Evolutionary conservation across 2,329 filamentous ascomycete species (phyloP), one percentile per base, ranked within the genome.

Genomic region (Fusarium sublunatum): DNA sequence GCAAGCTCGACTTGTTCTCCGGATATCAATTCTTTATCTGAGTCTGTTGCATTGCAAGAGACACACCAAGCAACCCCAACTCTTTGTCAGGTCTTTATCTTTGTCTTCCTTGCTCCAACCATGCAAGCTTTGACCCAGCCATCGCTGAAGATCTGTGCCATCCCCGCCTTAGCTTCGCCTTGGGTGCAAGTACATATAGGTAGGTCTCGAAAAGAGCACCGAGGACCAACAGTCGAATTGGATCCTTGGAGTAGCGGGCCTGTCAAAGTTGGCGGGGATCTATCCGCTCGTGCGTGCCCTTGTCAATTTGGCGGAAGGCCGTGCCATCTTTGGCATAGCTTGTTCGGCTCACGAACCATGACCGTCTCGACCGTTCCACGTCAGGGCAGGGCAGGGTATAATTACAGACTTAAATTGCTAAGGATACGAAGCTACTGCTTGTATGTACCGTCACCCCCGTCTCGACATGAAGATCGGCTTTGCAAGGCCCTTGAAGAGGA

Each of bases 401-500:
- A 15, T 31, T 11, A 34, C 32, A 58, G 46, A 19, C 19, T 19
- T 19, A 19, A 19, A 19, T 13, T 6, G 57, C 48, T 35, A 39
- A 26, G 43, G 25, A 47, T 50, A 52, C 45, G 43, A 43, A 45
- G 26, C 22, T 62, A 43, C 31, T 57, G 47, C 39, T 43, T 63
- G 48, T 43, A 39, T 19, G 6, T 22, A 6, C 8, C 28, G 15
- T 36, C 24, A 41, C 28, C 53, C 46, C 63, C 48, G 51, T 44
- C 40, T 50, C 54, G 55, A 70, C 56, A 70, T 70, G 62, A 67
- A 44, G 68, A 70, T 70, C 68, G 61, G 24, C 64, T 44, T 53
- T 32, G 10, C 39, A 47, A 50, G 56, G 50, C 15, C 43, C 64
- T 70, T 53, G 35, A 70, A 67, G 51, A 49, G 61, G 63, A 34